These are phyloP conservation scores for Avena insularis DNA, from an alignment of 176 grass and related monocot species.

Conservation along the genomic window DNA sequence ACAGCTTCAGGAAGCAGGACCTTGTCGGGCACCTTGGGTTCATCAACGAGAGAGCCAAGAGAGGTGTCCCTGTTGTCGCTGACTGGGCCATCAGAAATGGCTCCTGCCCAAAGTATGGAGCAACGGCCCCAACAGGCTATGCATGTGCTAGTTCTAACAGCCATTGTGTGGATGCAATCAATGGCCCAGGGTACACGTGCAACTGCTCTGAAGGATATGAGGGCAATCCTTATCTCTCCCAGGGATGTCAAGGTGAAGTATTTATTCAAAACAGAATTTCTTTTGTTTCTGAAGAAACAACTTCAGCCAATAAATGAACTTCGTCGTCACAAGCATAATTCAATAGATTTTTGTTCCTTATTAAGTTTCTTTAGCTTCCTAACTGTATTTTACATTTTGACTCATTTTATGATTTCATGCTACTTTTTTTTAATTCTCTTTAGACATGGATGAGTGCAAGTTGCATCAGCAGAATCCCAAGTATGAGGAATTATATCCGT, in stretches of 20 bases:
- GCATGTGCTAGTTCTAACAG: slow-evolving; percentile 43
- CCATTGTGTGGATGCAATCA: not conserved
- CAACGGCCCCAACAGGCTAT: not conserved
- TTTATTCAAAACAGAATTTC: not conserved
- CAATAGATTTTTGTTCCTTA: not conserved
- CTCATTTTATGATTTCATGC: not conserved
- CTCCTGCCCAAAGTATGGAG: slow-evolving; percentile 32
- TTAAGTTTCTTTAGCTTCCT: not conserved
- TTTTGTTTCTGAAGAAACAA: not conserved
- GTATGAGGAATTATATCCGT: slow-evolving; percentile 42
- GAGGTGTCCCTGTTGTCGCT: not conserved
- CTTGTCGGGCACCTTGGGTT: slow-evolving; percentile 22
- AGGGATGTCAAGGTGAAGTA: slow-evolving; percentile 47
- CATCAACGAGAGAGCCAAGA: slow-evolving; percentile 2
- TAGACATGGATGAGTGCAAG: slow-evolving; percentile 46
- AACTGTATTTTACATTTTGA: not conserved
- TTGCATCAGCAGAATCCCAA: slow-evolving; percentile 15
- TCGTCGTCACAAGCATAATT: not conserved
- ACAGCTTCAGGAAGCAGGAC: slow-evolving; percentile 37
- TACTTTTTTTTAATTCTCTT: not conserved
- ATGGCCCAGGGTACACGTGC: slow-evolving; percentile 48
- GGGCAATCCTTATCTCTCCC: slow-evolving; percentile 43
- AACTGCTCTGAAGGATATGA: slow-evolving; percentile 41
- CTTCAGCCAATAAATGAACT: not conserved
- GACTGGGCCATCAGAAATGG: slow-evolving; percentile 46